Conservation (phyloP, 2,329 filamentous ascomycete species). For the Diaporthe sp. region DNA sequence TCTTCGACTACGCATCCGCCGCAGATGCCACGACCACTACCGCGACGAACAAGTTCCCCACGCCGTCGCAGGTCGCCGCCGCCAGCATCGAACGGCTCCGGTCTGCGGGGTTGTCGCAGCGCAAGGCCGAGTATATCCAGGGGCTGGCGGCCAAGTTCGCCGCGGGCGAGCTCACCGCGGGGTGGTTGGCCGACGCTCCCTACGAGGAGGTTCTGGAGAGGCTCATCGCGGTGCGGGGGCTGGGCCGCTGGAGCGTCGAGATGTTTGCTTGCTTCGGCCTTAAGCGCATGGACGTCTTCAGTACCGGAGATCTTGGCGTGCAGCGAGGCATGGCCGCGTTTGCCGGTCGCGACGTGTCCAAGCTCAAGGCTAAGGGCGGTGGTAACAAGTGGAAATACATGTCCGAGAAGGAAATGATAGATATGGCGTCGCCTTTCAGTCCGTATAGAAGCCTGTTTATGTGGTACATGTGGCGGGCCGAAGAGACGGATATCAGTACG, state of each 20-base stretch:
- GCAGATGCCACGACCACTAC: conserved; percentile 4
- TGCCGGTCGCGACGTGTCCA: conserved; percentile 82
- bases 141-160: conserved; percentile 87
- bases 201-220: conserved; percentile 89
- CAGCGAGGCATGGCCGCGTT: conserved; percentile 95
- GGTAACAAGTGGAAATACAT: conserved; percentile 93
- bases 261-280: conserved; percentile 99
- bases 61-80: conserved; percentile 76
- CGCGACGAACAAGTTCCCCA: conserved; percentile 68
- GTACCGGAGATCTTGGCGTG: conserved; percentile 90
- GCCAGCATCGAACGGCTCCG: conserved; percentile 76
- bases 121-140: conserved; percentile 94
- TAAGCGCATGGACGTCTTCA: conserved; percentile 94
- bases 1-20: conserved; percentile 65
- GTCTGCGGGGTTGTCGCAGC: conserved; percentile 87
- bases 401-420: conserved; percentile 91
- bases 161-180: conserved; percentile 77
- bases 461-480: conserved; percentile 98
- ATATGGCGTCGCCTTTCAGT: conserved; percentile 80
- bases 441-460: conserved; percentile 95
- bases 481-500: conserved; percentile 78
- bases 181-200: conserved; percentile 79
- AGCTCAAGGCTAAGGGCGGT: conserved; percentile 83
- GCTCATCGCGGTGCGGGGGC: conserved; percentile 85
- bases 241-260: conserved; percentile 93